Percentiles rank a stretch among this genome's conserved stretches.
Evolutionary conservation across 1,284 basidiomycete species (phyloP).

Genomic region (Cryptococcus sp.): DNA sequence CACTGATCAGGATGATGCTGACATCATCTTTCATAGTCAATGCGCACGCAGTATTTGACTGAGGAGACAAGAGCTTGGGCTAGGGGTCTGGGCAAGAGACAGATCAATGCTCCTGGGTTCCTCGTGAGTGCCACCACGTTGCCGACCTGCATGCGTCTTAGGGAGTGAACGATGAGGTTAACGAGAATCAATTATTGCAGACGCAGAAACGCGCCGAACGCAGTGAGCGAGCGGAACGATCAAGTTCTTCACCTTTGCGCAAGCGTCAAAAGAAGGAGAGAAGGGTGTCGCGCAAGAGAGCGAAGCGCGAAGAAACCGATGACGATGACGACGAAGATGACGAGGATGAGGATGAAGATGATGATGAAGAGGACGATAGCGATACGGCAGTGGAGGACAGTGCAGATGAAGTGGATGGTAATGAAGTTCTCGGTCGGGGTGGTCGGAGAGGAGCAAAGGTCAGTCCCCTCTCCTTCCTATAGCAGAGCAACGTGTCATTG

Average conservation of each 20-base stretch:
- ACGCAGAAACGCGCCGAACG: neutral
- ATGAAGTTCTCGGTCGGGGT: constrained; percentile 41
- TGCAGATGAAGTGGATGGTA: constrained; percentile 23
- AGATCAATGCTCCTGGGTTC: constrained; percentile 5
- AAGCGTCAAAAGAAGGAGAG: constrained; percentile 11
- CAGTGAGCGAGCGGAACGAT: constrained; percentile 6
- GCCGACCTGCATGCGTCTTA: neutral
- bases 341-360: constrained; percentile 21
- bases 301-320: constrained; percentile 23
- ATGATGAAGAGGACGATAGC: constrained; percentile 15
- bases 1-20: neutral
- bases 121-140: constrained; percentile 12
- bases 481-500: neutral
- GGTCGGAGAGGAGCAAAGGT: constrained; percentile 49
- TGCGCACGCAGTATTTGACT: constrained; percentile 35
- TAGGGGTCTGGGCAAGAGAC: constrained; percentile 25
- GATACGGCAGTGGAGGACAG: constrained; percentile 15
- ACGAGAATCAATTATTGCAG: constrained; percentile 6
- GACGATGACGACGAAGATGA: constrained; percentile 20
- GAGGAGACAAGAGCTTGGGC: constrained; percentile 36
- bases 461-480: constrained; percentile 8
- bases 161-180: neutral
- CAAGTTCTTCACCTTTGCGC: constrained; percentile 12
- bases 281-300: constrained; percentile 13
- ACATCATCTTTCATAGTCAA: constrained; percentile 15